phyloP scores from a whole-genome alignment of 2,329 filamentous ascomycete genomes.

The Xylariaceae sp. region DNA sequence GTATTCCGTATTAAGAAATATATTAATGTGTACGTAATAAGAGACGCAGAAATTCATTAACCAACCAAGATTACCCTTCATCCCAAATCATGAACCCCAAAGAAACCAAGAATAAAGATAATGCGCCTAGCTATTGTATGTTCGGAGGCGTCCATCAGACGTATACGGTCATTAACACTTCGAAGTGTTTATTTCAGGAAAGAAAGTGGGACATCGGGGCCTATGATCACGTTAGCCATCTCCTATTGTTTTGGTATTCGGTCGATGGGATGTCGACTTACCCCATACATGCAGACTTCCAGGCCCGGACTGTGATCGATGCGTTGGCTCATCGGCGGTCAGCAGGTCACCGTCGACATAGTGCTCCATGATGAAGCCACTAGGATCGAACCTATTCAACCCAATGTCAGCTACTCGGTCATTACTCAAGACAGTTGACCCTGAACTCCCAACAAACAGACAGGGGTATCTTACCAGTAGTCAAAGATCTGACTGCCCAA shows the following conservation, averaged over 20 bases:
- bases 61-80: too few species aligned
- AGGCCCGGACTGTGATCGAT: conserved; percentile 37
- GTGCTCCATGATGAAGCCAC: conserved; percentile 60
- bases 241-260: too few species aligned
- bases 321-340: conserved; percentile 46
- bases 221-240: conserved; percentile 16
- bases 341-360: conserved; percentile 67
- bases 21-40: too few species aligned
- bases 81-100: neutral
- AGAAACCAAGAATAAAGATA: neutral
- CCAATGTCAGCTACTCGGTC: neutral
- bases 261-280: conserved; percentile 11
- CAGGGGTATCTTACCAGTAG: conserved; percentile 51
- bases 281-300: conserved; percentile 45
- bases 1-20: too few species aligned
- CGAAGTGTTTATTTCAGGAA: conserved; percentile 21
- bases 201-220: conserved; percentile 26
- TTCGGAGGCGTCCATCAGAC: neutral
- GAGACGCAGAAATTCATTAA: too few species aligned
- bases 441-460: neutral
- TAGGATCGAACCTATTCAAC: conserved; percentile 52
- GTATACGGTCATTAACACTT: neutral
- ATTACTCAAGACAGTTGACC: too few species aligned
- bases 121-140: neutral
- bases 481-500: conserved; percentile 69